phyloP scores from a whole-genome alignment of 495 filamentous ascomycete genomes.

The Trichoderma orchidacearum region DNA sequence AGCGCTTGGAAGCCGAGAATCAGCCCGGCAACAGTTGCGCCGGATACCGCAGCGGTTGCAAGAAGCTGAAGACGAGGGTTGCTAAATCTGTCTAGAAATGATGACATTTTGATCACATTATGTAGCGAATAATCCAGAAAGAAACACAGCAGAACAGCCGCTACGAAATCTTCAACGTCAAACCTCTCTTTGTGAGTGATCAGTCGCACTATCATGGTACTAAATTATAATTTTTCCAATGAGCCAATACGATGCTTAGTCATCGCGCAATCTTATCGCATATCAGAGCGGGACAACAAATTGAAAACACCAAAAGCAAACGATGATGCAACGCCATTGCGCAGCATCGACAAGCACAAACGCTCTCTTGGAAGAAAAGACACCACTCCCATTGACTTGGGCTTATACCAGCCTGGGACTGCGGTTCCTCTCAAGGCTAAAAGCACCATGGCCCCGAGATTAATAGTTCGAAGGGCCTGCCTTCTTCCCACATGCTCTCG shows the following conservation, averaged over 20 bases:
- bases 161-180: too few species aligned
- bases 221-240: not conserved
- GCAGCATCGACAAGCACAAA: not conserved
- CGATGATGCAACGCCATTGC: too few species aligned
- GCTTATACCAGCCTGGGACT: not conserved
- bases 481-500: not conserved
- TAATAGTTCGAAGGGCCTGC: not conserved
- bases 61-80: conserved; percentile 46
- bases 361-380: too few species aligned
- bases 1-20: conserved; percentile 62
- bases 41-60: conserved; percentile 63
- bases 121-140: not conserved
- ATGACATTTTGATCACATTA: conserved; percentile 14
- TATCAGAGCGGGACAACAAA: too few species aligned
- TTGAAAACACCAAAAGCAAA: too few species aligned
- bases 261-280: too few species aligned
- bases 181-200: too few species aligned
- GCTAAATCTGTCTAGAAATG: conserved; percentile 18
- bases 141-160: not conserved
- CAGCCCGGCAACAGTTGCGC: conserved; percentile 54
- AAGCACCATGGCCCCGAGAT: not conserved
- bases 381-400: not conserved
- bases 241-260: too few species aligned
- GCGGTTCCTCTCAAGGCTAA: not conserved
- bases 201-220: not conserved